Base-by-base conservation (phyloP, 202 grass and related monocot genomes). In the Dendrocalamus latiflorus region DNA sequence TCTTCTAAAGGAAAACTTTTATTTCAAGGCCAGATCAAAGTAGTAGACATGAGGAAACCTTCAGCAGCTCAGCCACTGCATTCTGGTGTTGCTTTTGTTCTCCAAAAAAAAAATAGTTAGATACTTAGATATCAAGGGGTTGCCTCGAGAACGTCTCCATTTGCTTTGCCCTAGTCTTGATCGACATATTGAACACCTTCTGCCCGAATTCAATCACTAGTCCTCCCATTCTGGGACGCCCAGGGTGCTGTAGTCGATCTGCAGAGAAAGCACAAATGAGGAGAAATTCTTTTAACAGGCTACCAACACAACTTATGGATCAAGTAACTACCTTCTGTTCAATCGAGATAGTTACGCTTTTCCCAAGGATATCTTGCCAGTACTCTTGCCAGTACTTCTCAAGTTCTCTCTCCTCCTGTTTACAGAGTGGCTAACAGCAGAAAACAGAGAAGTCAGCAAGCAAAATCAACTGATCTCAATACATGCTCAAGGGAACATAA, bases 81-180 rank as follows among this genome's bases (percentile, higher is more conserved):
- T n/a, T n/a, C n/a, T n/a, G n/a, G n/a, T n/a, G n/a, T n/a, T n/a
- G n/a, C n/a, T n/a, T n/a, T n/a, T n/a, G n/a, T n/a, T n/a, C n/a
- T n/a, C n/a, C n/a, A n/a, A n/a, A n/a, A n/a, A n/a, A n/a, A n/a
- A n/a, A n/a, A n/a, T n/a, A n/a, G n/a, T n/a, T n/a, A n/a, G n/a
- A n/a, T n/a, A n/a, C n/a, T 89, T 81, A 96, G 16, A 91, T 65
- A n/a, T 96, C 53, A 71, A 96, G 54, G 38, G 96, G 96, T 65
- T 94, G 91, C 76, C 93, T 89, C 91, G 94, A 93, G 89, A 87
- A 81, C 0, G 84, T 65, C 81, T 99, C 96, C 96, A 99, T 99
- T 86, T 99, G 96, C 83, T 91, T 99, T 1, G 87, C 96, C 86
- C 91, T 93, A 7, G 93, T 95, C 87, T 53, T 99, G 78, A 93